Percentiles rank a stretch among this genome's conserved stretches.
These are phyloP conservation scores for Pezicula radicicola DNA, from an alignment of 2,329 filamentous ascomycete species.

Conservation along the genomic window DNA sequence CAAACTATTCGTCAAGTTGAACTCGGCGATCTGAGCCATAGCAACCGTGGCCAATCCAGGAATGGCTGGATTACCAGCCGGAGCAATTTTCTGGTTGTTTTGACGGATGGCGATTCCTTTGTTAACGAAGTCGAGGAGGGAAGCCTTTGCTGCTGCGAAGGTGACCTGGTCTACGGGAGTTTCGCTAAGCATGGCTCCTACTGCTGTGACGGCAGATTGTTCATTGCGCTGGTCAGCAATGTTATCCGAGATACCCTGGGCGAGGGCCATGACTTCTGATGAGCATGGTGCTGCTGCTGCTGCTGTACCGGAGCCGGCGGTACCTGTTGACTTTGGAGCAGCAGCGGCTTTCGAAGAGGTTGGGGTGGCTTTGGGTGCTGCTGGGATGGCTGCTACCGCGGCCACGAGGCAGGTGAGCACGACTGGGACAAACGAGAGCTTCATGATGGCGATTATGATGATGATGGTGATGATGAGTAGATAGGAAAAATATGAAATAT, in stretches of 20 bases:
- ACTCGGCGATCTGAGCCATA: constrained; percentile 16
- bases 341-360: not conserved
- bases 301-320: not conserved
- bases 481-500: not conserved
- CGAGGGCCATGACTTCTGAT: constrained; percentile 12
- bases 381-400: not conserved
- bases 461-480: not conserved
- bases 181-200: constrained; percentile 12
- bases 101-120: constrained; percentile 19
- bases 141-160: constrained; percentile 12
- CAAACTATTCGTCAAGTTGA: constrained; percentile 15
- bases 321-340: not conserved
- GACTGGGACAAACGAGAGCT: not conserved
- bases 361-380: not conserved
- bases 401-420: not conserved
- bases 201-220: constrained; percentile 10
- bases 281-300: constrained; percentile 9
- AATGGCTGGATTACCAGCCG: constrained; percentile 14
- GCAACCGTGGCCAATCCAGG: constrained; percentile 17
- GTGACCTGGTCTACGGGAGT: constrained; percentile 11
- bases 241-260: constrained; percentile 16
- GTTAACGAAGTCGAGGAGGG: constrained; percentile 14
- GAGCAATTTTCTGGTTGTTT: constrained; percentile 22
- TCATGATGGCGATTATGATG: not conserved
- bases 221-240: constrained; percentile 21